Percentiles rank a stretch among this genome's conserved stretches.
Conservation (phyloP, 2,329 filamentous ascomycete genomes). For the Sclerotinia nivalis region DNA sequence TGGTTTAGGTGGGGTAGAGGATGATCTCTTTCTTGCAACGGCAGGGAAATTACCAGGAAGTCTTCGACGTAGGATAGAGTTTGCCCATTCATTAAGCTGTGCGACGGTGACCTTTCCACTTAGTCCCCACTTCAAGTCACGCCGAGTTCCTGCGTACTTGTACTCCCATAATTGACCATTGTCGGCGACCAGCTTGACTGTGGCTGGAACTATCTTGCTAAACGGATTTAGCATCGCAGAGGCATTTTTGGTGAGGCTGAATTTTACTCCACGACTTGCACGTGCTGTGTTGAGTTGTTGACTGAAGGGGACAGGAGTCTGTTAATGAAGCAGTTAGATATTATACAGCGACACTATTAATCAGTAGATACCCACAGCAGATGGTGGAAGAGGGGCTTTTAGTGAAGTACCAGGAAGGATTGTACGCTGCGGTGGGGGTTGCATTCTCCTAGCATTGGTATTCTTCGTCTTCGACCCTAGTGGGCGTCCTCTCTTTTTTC, state of each 20-base stretch:
- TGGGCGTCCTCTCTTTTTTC: neutral
- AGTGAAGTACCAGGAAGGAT: neutral
- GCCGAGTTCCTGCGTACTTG: neutral
- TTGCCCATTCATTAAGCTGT: constrained; percentile 15
- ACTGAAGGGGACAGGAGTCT: neutral
- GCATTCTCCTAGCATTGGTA: neutral
- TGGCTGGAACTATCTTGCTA: neutral
- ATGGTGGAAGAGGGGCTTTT: neutral
- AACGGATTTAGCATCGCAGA: constrained; percentile 4
- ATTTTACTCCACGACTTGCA: neutral
- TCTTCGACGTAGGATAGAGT: constrained; percentile 14
- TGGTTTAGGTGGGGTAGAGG: neutral
- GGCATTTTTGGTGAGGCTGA: constrained; percentile 3
- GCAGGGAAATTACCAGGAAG: constrained; percentile 3
- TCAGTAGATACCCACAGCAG: neutral
- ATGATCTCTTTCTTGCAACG: neutral
- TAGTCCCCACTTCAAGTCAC: neutral
- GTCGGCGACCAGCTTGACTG: neutral
- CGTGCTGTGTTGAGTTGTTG: neutral
- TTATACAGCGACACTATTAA: neutral
- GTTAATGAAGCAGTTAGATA: neutral
- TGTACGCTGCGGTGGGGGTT: neutral
- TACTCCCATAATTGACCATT: constrained; percentile 9
- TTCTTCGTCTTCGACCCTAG: neutral
- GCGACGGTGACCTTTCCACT: neutral